Base-by-base conservation (phyloP, 768 basidiomycete species). In the Roridomyces roridus region DNA sequence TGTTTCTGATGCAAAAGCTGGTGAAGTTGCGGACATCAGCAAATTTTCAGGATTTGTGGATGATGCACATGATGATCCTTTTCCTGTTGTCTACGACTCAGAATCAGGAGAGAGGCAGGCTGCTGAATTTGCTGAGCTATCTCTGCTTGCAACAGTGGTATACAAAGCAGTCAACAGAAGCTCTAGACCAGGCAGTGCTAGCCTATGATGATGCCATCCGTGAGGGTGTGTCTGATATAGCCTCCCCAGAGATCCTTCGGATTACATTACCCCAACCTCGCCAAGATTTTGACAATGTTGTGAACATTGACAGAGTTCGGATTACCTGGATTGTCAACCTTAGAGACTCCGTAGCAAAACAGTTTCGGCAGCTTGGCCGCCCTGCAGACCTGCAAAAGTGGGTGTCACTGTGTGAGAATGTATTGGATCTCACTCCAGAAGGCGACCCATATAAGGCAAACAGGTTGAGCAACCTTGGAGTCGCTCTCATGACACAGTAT, bases 391-490 rank as follows among this genome's bases (percentile, higher is more conserved):
- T 31, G 29, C 7, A 31, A 6, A 31, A 31, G 14, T 31, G 7
- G 6, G 29, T 18, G 9, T 35, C 34, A 9, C 28, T 34, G 10
- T 45, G 7, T 31, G 45, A 29, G 24, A 28, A 28, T n/a, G 47
- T 52, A 9, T 26, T 62, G 7, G 12, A 36, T 34, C 34, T 51
- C 24, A 59, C 59, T 5, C 47, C 59, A 11, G 31, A 46, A 23
- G 60, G 37, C 18, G 47, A 62, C 49, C 41, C 62, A 28, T 29
- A 42, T 15, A 62, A 51, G 36, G n/a, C 62, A 55, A 28, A 4
- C 18, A 29, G 26, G 5, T 26, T 64, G 10, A 23, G 47, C 48
- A 56, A 43, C 28, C 62, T 63, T 37, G 62, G 62, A 14, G 39
- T 37, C 39, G 42, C 42, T 7, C 43, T 26, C 6, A 12, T 15